Base-by-base conservation (phyloP, 2,329 filamentous ascomycete genomes). In the Cercospora sesami region DNA sequence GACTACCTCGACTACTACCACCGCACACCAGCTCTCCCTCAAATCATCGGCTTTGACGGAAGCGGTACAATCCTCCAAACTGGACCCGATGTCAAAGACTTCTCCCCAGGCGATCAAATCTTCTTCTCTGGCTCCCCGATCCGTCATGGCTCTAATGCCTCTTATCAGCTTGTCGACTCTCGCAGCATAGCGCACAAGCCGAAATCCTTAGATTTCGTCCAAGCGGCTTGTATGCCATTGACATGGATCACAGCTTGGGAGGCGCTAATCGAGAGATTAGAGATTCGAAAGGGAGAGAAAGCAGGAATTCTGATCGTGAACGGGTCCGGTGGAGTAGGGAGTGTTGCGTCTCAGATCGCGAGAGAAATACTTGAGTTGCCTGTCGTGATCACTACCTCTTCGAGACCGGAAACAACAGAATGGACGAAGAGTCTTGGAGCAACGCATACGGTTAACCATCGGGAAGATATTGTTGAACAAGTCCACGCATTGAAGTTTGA, bases 191-290 rank as follows among this genome's bases (percentile, higher is more conserved):
- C 79, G 4, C 72, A 74, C 61, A 83, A 82, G 69, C 82, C 82
- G 12, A 76, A 75, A 60, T 76, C 70, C 0, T 75, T 83, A 1
- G 76, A 79, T 62, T 81, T 79, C 60, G 76, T 79, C 7, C 73
- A 82, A 69, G 77, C 81, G 7, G 81, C 82, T 21, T 79, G 77
- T n/a, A 77, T 83, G 77, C 81, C 81, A 4, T 65, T 84, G 66
- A 82, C 81, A 0, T 83, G 78, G 70, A 77, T 79, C 18, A 83
- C 82, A 1, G 82, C 82, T 2, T 83, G 78, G 67, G 78, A 83
- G 71, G 76, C 81, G 4, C 76, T 84, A 23, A 77, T 81, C 2
- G 81, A 83, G 68, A 75, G 80, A 21, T 73, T 83, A 64, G 79
- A 85, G 58, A 78, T 81, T 28, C 62, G 72, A 18, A 73, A 78